Conservation (phyloP, 2,329 filamentous ascomycete genomes). For the Exophiala phaeomuriformis region DNA sequence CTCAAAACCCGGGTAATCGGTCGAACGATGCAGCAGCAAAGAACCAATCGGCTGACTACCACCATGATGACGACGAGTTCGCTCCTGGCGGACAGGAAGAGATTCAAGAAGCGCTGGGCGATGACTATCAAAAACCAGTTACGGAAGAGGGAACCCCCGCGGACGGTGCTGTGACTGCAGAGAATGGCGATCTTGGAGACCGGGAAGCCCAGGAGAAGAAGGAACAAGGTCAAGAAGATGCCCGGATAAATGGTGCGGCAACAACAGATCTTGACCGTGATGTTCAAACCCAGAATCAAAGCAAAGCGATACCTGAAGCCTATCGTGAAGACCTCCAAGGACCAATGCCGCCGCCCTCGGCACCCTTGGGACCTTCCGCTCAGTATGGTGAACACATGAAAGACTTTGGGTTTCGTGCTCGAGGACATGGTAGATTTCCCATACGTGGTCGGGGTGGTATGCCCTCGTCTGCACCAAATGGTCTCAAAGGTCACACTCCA, state of each 20-base stretch:
- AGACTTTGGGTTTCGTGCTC: constrained; percentile 18
- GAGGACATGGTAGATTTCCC: constrained; percentile 40
- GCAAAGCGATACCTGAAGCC: constrained; percentile 26
- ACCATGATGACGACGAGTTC: constrained; percentile 32
- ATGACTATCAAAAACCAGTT: constrained; percentile 20
- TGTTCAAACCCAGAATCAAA: constrained; percentile 12
- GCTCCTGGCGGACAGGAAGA: constrained; percentile 33
- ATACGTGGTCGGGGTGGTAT: constrained; percentile 35
- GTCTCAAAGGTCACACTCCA: constrained; percentile 26
- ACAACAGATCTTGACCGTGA: constrained; percentile 1
- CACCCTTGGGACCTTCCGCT: constrained; percentile 31
- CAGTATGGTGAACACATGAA: constrained; percentile 19
- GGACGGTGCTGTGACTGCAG: constrained; percentile 3
- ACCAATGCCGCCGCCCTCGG: constrained; percentile 28
- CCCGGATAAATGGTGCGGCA: constrained; percentile 2
- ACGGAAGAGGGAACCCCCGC: constrained; percentile 7
- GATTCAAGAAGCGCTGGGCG: constrained; percentile 28
- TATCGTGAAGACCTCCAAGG: constrained; percentile 25
- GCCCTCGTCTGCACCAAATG: constrained; percentile 14
- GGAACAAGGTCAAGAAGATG: constrained; percentile 1
- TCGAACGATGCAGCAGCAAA: constrained; percentile 12
- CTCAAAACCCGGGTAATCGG: constrained; percentile 3
- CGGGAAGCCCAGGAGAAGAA: constrained; percentile 10
- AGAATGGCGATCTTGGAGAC: constrained; percentile 5
- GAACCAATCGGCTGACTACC: constrained; percentile 12